These are phyloP conservation scores for Trichosporon sp. DNA, from an alignment of 1,284 basidiomycete genomes.

Conservation along the genomic window DNA sequence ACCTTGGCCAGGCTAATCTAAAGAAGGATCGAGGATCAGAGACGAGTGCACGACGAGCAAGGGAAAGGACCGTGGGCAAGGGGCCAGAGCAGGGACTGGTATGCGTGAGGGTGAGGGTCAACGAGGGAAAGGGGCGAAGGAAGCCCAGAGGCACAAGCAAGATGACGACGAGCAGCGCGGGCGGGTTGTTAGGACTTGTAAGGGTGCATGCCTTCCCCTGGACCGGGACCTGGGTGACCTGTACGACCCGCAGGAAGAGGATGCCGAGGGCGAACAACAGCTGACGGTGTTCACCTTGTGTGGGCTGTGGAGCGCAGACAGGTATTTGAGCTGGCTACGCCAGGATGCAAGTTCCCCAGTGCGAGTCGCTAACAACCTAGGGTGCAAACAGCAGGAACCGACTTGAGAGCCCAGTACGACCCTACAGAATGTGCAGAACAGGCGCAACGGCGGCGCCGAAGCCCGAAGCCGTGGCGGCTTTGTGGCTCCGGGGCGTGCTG, in stretches of 20 bases:
- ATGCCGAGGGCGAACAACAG: neutral
- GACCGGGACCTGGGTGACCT: slow-evolving; percentile 6
- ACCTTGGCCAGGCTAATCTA: neutral
- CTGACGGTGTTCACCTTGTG: neutral
- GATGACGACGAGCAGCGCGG: slow-evolving; percentile 16
- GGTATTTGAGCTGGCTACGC: neutral
- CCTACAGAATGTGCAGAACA: neutral
- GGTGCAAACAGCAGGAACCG: neutral
- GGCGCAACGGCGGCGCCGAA: neutral
- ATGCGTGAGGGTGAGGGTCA: slow-evolving; percentile 1
- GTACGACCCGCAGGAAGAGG: neutral
- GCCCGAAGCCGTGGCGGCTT: neutral
- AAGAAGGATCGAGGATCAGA: slow-evolving; percentile 9
- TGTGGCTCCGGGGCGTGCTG: neutral
- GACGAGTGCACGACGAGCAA: neutral
- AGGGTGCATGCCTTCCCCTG: neutral
- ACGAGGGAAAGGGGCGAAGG: neutral
- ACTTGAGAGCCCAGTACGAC: neutral
- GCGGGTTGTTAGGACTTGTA: slow-evolving; percentile 9
- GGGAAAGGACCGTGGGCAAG: slow-evolving; percentile 14
- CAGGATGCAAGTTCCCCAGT: neutral
- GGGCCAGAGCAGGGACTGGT: slow-evolving; percentile 6
- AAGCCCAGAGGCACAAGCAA: neutral
- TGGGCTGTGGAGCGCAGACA: neutral
- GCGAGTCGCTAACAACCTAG: neutral